Conservation (phyloP, 2,329 filamentous ascomycete genomes). For the Arachnopeziza araneosa region DNA sequence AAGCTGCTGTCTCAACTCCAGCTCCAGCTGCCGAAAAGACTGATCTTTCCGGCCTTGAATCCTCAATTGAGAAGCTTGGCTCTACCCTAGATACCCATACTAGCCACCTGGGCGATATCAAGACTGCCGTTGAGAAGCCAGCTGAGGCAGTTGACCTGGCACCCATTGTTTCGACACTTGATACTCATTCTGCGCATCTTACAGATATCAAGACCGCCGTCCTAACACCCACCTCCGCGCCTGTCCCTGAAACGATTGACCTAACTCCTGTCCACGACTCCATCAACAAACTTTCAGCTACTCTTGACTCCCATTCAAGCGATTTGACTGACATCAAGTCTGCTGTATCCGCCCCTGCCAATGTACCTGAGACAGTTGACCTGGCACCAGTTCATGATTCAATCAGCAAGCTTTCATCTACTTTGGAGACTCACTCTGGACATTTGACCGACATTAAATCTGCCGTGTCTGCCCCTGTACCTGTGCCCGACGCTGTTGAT, state of each 20-base stretch:
- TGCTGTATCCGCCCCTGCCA: conserved; percentile 4
- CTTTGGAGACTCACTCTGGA: conserved; percentile 3
- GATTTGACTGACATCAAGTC: conserved; percentile 19
- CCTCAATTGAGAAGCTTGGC: conserved; percentile 7
- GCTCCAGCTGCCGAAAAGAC: conserved; percentile 5
- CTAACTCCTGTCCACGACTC: conserved; percentile 15
- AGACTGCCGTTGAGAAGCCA: conserved; percentile 6
- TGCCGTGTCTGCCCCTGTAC: conserved; percentile 1
- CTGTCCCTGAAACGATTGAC: conserved; percentile 8
- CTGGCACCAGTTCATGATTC: conserved; percentile 13
- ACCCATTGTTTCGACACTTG: conserved; percentile 4
- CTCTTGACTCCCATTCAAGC: conserved; percentile 9
- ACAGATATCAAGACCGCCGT: conserved; percentile 8
- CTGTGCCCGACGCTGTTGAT: conserved; percentile 3
- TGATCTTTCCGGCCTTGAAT: conserved; percentile 7
- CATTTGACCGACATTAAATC: conserved; percentile 4
- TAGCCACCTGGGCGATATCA: conserved; percentile 9
- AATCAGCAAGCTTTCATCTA: conserved; percentile 7
- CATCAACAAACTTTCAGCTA: conserved; percentile 13
- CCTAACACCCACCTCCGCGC: conserved; percentile 1
- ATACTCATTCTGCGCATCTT: neutral
- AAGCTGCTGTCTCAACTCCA: conserved; percentile 5
- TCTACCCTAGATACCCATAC: conserved; percentile 10
- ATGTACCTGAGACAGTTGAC: conserved; percentile 13
- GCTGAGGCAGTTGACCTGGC: neutral